phyloP scores from a whole-genome alignment of 441 rosid species.

The Viola pubescens region DNA sequence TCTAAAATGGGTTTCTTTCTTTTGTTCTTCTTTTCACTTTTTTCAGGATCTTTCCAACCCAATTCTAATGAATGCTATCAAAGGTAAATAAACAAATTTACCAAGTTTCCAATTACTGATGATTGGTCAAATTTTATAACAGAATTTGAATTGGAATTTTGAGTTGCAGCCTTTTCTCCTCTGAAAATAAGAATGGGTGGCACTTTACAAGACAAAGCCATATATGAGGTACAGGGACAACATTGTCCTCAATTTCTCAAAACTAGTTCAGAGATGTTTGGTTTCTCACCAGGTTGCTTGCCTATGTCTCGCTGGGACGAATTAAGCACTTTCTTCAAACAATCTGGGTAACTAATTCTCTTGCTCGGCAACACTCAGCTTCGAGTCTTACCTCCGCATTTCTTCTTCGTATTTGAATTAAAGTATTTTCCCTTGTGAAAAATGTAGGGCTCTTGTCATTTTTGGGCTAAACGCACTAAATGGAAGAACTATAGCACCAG shows the following conservation, averaged over 20 bases:
- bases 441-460: slow-evolving; percentile 19
- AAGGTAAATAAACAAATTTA: slow-evolving; percentile 13
- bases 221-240: slow-evolving; percentile 14
- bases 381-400: background rate
- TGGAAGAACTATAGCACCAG: slow-evolving; percentile 22
- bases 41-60: slow-evolving; percentile 27
- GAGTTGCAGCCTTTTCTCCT: slow-evolving; percentile 26
- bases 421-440: background rate
- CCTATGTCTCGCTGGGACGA: slow-evolving; percentile 30
- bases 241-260: slow-evolving; percentile 20
- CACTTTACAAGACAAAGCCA: slow-evolving; percentile 25
- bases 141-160: background rate
- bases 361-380: background rate
- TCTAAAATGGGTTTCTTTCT: background rate
- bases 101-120: background rate
- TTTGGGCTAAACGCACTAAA: slow-evolving; percentile 27
- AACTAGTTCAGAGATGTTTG: slow-evolving; percentile 20
- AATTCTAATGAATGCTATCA: slow-evolving; percentile 22
- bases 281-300: slow-evolving; percentile 29
- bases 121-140: background rate
- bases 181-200: slow-evolving; percentile 32
- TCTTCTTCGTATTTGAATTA: background rate
- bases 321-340: slow-evolving; percentile 17
- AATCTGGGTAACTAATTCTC: slow-evolving; percentile 15
- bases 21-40: background rate